Conservation (phyloP, 2,329 filamentous ascomycete genomes). For the Elsinoe batatas region DNA sequence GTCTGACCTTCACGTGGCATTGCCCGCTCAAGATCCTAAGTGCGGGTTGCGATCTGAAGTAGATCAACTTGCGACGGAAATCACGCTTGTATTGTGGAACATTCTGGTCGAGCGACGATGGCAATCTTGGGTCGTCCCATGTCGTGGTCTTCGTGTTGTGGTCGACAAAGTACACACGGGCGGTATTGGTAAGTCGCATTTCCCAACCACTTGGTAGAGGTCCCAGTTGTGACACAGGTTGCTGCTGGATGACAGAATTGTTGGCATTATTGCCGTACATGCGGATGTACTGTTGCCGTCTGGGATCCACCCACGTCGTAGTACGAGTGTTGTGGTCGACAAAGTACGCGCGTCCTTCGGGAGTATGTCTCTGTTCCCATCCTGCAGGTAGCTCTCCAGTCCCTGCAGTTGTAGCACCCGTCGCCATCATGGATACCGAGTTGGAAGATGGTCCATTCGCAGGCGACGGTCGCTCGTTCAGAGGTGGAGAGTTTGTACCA, state of each 20-base stretch:
- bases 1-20: constrained; percentile 94
- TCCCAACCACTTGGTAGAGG: constrained; percentile 96
- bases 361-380: constrained; percentile 94
- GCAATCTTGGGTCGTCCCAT: constrained; percentile 93
- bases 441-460: constrained; percentile 36
- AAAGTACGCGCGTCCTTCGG: constrained; percentile 90
- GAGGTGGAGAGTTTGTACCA: constrained; percentile 79
- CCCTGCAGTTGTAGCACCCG: constrained; percentile 85
- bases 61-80: constrained; percentile 94
- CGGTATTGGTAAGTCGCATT: constrained; percentile 97
- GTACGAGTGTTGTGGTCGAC: constrained; percentile 98
- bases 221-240: constrained; percentile 92
- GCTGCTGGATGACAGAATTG: constrained; percentile 84
- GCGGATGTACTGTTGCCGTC: constrained; percentile 93
- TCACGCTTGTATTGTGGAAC: constrained; percentile 99
- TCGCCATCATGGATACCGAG: constrained; percentile 80
- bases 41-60: constrained; percentile 96
- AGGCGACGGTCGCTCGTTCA: constrained; percentile 32
- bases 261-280: constrained; percentile 89
- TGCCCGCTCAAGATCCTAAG: constrained; percentile 92
- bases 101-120: constrained; percentile 93
- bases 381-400: constrained; percentile 89
- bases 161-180: constrained; percentile 95
- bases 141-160: constrained; percentile 99
- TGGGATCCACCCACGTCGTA: constrained; percentile 96